Conservation (phyloP, 73 alveolate species). For the Symbiodinium pilosum region DNA sequence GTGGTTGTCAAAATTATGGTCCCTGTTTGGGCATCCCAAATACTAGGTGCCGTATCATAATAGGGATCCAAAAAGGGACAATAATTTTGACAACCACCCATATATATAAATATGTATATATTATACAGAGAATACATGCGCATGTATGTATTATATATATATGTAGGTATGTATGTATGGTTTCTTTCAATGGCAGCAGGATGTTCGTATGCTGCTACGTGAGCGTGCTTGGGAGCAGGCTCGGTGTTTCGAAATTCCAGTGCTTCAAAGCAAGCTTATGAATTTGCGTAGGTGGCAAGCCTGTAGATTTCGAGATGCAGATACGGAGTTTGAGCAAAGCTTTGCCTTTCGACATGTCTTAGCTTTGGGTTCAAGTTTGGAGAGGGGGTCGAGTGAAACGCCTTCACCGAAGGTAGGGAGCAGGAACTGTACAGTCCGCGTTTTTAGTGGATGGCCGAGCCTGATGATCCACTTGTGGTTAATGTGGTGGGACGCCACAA, state of each 20-base stretch:
- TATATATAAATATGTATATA: too few species aligned
- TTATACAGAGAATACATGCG: neutral
- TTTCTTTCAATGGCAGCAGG: too few species aligned
- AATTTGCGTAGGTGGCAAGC: neutral
- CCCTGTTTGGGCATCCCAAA: too few species aligned
- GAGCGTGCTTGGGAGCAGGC: slow-evolving; percentile 17
- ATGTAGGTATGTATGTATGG: too few species aligned
- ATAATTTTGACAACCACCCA: too few species aligned
- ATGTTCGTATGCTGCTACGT: neutral
- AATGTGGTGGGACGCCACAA: slow-evolving; percentile 94
- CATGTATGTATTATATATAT: too few species aligned
- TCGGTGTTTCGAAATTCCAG: neutral
- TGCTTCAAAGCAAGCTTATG: neutral
- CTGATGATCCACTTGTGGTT: slow-evolving; percentile 93
- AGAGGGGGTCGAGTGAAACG: neutral
- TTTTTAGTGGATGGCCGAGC: slow-evolving; percentile 80
- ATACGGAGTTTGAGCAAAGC: too few species aligned
- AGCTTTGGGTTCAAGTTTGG: neutral
- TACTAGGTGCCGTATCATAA: too few species aligned
- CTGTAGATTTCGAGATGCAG: too few species aligned
- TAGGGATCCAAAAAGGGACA: too few species aligned
- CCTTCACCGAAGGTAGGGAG: neutral
- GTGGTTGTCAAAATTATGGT: too few species aligned
- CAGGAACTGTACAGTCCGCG: neutral
- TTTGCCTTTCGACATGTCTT: neutral